These are phyloP conservation scores for Avena atlantica DNA, from an alignment of 176 grass and related monocot species.

Conservation along the genomic window DNA sequence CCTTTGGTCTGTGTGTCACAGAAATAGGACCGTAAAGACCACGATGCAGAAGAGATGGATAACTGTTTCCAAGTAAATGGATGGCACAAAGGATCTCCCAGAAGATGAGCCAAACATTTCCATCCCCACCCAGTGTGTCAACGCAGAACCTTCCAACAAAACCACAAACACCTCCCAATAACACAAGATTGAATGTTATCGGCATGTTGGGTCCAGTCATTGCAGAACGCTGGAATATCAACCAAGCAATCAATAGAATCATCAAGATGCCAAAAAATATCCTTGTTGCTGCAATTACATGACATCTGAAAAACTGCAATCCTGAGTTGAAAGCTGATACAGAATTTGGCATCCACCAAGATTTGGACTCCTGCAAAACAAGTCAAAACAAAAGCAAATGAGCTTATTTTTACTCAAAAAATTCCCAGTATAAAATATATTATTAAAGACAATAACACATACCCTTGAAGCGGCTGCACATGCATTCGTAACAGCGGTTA, in stretches of 20 bases:
- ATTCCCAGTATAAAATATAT: not conserved
- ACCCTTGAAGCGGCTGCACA: slow-evolving; percentile 67
- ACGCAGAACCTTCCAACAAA: slow-evolving; percentile 81
- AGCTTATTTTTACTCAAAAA: not conserved
- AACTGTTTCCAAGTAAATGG: slow-evolving; percentile 77
- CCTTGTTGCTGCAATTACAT: slow-evolving; percentile 58
- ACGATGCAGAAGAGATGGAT: slow-evolving; percentile 61
- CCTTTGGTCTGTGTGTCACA: slow-evolving; percentile 45
- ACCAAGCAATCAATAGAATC: slow-evolving; percentile 65
- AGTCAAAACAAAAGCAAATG: slow-evolving; percentile 8
- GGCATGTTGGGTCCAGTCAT: slow-evolving; percentile 74
- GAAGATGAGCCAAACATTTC: slow-evolving; percentile 71
- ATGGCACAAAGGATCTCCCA: slow-evolving; percentile 82
- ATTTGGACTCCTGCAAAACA: slow-evolving; percentile 66
- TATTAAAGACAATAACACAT: not conserved
- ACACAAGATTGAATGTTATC: slow-evolving; percentile 75
- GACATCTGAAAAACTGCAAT: slow-evolving; percentile 68
- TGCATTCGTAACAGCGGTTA: slow-evolving; percentile 70
- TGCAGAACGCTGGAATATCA: slow-evolving; percentile 69
- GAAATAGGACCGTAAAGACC: slow-evolving; percentile 73
- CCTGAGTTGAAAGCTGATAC: slow-evolving; percentile 70
- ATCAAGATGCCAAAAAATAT: slow-evolving; percentile 75
- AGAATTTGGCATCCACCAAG: slow-evolving; percentile 86
- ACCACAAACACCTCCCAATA: slow-evolving; percentile 78
- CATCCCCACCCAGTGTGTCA: slow-evolving; percentile 77